These are phyloP conservation scores for Zygosaccharomyces gambellarensis DNA, from an alignment of 805 yeast species.

Conservation along the genomic window DNA sequence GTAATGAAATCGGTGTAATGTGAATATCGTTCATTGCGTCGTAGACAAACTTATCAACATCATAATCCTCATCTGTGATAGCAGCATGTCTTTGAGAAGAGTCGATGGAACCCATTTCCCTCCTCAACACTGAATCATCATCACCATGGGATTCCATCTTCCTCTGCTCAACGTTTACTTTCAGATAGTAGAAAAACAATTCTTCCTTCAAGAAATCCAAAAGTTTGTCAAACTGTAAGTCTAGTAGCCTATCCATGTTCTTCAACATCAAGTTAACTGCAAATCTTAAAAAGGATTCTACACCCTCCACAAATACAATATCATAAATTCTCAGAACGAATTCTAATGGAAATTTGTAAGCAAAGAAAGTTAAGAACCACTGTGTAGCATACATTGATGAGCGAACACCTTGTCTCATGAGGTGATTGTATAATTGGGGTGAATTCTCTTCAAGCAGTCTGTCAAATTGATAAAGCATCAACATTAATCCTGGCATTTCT, in stretches of 20 bases:
- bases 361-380: constrained; percentile 94
- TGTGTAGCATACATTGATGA: constrained; percentile 97
- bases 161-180: constrained; percentile 28
- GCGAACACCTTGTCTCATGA: constrained; percentile 78
- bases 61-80: constrained; percentile 40
- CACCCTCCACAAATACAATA: constrained; percentile 83
- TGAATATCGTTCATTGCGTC: constrained; percentile 69
- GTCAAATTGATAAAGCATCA: constrained; percentile 84
- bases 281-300: constrained; percentile 79
- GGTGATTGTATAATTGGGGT: constrained; percentile 70
- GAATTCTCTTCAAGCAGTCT: constrained; percentile 70
- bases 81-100: not conserved
- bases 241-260: constrained; percentile 55
- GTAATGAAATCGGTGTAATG: constrained; percentile 66
- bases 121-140: constrained; percentile 18
- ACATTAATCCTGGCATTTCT: constrained; percentile 90
- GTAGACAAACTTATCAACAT: constrained; percentile 65
- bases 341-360: constrained; percentile 87
- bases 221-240: constrained; percentile 69
- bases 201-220: constrained; percentile 73
- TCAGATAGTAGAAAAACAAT: constrained; percentile 65
- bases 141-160: constrained; percentile 15
- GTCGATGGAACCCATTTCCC: constrained; percentile 10
- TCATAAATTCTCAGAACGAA: constrained; percentile 86
- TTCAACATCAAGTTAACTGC: constrained; percentile 74